phyloP scores from a whole-genome alignment of 352 stramenopile genomes.

The Phytopythium montanum region DNA sequence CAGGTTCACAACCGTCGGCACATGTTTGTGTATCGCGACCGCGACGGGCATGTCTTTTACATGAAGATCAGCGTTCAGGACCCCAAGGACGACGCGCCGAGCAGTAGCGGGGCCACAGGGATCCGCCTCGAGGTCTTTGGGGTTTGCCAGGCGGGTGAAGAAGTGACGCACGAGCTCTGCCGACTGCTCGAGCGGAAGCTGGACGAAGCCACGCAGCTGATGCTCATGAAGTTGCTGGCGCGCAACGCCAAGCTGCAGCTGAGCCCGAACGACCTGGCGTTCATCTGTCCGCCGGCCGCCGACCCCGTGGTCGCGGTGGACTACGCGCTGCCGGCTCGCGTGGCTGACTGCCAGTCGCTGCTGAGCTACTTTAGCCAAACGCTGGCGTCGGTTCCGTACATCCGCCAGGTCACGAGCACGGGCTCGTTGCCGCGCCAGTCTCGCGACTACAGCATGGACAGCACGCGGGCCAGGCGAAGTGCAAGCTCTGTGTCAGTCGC shows the following conservation, averaged over 20 bases:
- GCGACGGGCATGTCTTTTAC: slow-evolving; percentile 85
- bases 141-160: slow-evolving; percentile 71
- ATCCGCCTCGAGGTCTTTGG: slow-evolving; percentile 85
- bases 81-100: slow-evolving; percentile 2
- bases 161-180: slow-evolving; percentile 83
- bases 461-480: background rate
- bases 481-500: background rate
- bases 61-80: slow-evolving; percentile 81
- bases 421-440: slow-evolving; percentile 15
- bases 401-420: slow-evolving; percentile 39
- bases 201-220: slow-evolving; percentile 80
- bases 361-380: slow-evolving; percentile 64
- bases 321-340: slow-evolving; percentile 40
- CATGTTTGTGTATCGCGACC: slow-evolving; percentile 86
- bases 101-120: slow-evolving; percentile 17
- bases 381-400: slow-evolving; percentile 46
- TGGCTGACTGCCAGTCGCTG: slow-evolving; percentile 32
- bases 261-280: slow-evolving; percentile 61
- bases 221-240: slow-evolving; percentile 85
- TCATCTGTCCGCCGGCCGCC: slow-evolving; percentile 59
- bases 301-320: slow-evolving; percentile 32
- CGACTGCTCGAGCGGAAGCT: slow-evolving; percentile 81
- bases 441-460: slow-evolving; percentile 8
- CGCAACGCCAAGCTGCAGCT: slow-evolving; percentile 86
- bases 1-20: slow-evolving; percentile 87